These are phyloP conservation scores for Elsinoe australis DNA, from an alignment of 2,329 filamentous ascomycete species.

Conservation along the genomic window DNA sequence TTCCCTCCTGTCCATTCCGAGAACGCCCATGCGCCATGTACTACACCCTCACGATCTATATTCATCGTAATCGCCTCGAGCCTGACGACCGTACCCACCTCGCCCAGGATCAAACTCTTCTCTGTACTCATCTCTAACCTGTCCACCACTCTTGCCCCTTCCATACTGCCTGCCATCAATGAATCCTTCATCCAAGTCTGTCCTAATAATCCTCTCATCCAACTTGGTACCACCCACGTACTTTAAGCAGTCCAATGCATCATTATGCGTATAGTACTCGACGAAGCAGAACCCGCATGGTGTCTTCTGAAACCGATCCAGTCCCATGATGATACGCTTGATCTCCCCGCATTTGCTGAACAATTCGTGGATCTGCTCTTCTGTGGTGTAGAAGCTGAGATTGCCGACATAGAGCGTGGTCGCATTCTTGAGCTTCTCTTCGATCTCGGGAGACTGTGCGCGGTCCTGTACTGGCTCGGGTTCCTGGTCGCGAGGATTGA, in stretches of 20 bases:
- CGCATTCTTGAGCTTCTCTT: constrained; percentile 76
- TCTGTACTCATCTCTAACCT: constrained; percentile 95
- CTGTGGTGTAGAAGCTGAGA: constrained; percentile 96
- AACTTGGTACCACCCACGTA: constrained; percentile 97
- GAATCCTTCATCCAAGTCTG: constrained; percentile 92
- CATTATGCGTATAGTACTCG: constrained; percentile 96
- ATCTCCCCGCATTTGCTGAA: constrained; percentile 72
- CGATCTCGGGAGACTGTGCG: constrained; percentile 49
- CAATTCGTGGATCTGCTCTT: constrained; percentile 91
- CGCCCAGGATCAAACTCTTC: constrained; percentile 94
- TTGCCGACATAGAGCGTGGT: constrained; percentile 98
- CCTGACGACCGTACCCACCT: constrained; percentile 76
- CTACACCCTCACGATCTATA: constrained; percentile 10
- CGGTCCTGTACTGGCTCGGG: constrained; percentile 42
- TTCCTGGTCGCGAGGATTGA: constrained; percentile 52
- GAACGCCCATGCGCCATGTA: not conserved
- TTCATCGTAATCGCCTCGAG: constrained; percentile 50
- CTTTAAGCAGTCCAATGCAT: constrained; percentile 96
- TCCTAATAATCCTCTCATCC: constrained; percentile 92
- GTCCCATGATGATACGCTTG: constrained; percentile 94
- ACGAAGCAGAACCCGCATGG: constrained; percentile 99
- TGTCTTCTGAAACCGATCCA: constrained; percentile 94
- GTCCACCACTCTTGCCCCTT: constrained; percentile 87
- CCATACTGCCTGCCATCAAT: constrained; percentile 92
- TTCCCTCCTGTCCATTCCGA: too few relatives aligned